phyloP scores from a whole-genome alignment of 805 yeast species.

The Lachancea sp. region DNA sequence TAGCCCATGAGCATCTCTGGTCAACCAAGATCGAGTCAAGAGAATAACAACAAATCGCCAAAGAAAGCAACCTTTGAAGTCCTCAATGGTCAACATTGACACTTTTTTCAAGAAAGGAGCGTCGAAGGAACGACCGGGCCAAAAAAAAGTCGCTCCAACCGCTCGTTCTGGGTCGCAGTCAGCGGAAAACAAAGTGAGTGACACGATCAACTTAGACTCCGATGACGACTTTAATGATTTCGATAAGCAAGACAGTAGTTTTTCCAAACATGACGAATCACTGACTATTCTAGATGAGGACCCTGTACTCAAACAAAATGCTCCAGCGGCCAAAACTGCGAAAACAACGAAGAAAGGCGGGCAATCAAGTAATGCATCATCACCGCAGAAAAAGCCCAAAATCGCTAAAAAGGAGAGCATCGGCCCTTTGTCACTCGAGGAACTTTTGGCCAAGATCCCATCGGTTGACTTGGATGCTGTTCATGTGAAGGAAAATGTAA shows the following conservation, averaged over 20 bases:
- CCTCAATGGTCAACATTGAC: background rate
- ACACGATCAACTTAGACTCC: constrained; percentile 7
- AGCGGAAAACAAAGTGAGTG: background rate
- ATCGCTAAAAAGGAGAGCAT: background rate
- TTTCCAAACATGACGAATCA: background rate
- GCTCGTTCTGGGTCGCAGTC: background rate
- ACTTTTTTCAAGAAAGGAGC: background rate
- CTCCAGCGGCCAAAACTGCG: background rate
- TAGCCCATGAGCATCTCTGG: background rate
- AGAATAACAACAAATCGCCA: constrained; percentile 9
- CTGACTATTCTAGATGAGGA: constrained; percentile 1
- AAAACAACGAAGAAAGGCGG: background rate
- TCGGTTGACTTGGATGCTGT: constrained; percentile 58
- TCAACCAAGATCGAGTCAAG: background rate
- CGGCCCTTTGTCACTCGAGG: constrained; percentile 17
- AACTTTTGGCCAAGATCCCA: constrained; percentile 51
- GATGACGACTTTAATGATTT: constrained; percentile 5
- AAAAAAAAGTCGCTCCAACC: background rate
- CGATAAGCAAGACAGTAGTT: background rate
- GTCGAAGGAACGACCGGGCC: background rate
- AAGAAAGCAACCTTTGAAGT: constrained; percentile 3
- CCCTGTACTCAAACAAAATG: background rate
- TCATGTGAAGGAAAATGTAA: constrained; percentile 45
- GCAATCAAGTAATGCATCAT: background rate
- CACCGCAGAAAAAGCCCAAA: background rate